Conservation (phyloP, 139 green algal species). For the Chlorella sp. region DNA sequence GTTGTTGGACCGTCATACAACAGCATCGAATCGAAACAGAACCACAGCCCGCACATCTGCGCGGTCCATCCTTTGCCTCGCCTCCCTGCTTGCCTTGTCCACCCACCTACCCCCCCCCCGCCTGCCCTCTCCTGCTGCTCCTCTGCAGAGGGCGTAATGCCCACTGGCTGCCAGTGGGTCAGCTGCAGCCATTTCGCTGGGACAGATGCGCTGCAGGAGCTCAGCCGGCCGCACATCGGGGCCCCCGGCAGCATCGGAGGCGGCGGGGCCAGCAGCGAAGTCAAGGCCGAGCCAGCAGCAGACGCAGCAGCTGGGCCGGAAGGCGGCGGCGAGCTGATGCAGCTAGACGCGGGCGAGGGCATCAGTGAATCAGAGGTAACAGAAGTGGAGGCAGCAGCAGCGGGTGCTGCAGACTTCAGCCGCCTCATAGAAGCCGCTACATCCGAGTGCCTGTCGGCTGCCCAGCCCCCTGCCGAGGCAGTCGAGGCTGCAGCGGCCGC, state of each 20-base stretch:
- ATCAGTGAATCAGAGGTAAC: neutral
- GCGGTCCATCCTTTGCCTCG: neutral
- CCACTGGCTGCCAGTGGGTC: constrained; percentile 38
- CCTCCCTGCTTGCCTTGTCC: neutral
- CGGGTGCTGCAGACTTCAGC: neutral
- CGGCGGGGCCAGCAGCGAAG: neutral
- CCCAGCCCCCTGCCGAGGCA: neutral
- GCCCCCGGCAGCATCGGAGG: neutral
- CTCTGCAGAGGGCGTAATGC: constrained; percentile 7
- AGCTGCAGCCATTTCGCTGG: neutral
- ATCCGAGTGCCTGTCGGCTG: neutral
- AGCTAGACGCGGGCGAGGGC: neutral
- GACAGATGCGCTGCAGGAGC: neutral
- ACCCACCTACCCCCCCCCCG: neutral
- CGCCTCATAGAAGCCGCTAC: neutral
- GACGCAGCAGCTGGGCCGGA: neutral
- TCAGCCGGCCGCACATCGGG: neutral
- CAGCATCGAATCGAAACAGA: too few species aligned
- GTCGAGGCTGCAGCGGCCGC: neutral
- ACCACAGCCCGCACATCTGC: neutral
- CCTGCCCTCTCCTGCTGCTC: neutral
- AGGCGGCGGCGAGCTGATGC: neutral
- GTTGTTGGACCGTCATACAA: too few species aligned
- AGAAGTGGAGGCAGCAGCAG: neutral
- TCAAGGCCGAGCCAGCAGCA: neutral